Percentiles rank a stretch among this genome's conserved stretches.
phyloP scores from a whole-genome alignment of 176 grass and related monocot genomes.

The Miscanthus lutarioriparius region DNA sequence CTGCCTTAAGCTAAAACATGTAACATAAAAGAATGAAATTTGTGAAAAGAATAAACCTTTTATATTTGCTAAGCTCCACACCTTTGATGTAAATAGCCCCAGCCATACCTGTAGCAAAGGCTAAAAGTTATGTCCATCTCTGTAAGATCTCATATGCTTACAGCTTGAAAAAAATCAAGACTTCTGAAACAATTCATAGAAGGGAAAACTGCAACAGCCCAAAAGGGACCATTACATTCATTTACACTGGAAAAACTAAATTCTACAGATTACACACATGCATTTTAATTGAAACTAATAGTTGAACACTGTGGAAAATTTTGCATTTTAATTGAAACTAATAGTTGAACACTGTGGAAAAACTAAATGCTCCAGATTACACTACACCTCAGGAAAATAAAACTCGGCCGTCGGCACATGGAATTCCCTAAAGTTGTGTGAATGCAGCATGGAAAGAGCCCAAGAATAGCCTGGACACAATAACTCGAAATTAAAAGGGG shows the following conservation, averaged over 20 bases:
- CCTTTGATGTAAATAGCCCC: slow-evolving; percentile 74
- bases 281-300: too few species aligned
- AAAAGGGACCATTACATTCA: background rate
- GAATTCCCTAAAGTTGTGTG: background rate
- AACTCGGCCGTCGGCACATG: background rate
- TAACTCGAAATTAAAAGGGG: too few species aligned
- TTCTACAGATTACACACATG: too few species aligned
- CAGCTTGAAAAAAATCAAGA: background rate
- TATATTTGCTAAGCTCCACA: slow-evolving; percentile 64
- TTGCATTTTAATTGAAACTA: too few species aligned
- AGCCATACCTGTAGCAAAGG: slow-evolving; percentile 60
- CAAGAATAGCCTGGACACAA: background rate
- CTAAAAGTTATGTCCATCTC: background rate
- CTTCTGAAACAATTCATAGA: background rate
- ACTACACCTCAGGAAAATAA: background rate
- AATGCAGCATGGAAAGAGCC: background rate
- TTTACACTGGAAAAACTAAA: too few species aligned
- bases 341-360: too few species aligned
- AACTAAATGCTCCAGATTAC: background rate
- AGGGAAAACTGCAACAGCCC: background rate
- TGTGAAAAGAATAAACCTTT: slow-evolving; percentile 47
- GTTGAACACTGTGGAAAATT: background rate
- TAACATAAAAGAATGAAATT: slow-evolving; percentile 7
- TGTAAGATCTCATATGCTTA: background rate
- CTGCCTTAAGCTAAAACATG: slow-evolving; percentile 15